phyloP scores from a whole-genome alignment of 805 yeast genomes.

The Candida insectorum region DNA sequence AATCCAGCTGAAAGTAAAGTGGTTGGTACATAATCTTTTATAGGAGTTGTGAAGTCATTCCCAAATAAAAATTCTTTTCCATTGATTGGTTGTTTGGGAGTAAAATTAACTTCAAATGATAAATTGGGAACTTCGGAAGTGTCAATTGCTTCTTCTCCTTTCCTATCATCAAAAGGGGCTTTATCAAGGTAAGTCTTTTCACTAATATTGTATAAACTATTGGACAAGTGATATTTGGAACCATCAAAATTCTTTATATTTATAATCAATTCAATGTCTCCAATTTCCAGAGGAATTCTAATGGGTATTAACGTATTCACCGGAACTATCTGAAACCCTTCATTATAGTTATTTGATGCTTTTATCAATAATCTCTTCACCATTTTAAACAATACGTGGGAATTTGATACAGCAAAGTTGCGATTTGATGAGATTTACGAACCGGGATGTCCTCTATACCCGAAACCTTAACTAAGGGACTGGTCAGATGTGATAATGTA shows the following conservation, averaged over 20 bases:
- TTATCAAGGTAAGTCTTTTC: constrained; percentile 24
- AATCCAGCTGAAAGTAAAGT: constrained; percentile 46
- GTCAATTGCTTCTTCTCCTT: background rate
- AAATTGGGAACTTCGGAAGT: constrained; percentile 22
- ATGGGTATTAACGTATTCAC: constrained; percentile 41
- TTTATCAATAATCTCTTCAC: constrained; percentile 31
- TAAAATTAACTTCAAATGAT: constrained; percentile 33
- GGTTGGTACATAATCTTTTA: constrained; percentile 56
- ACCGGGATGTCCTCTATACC: too few relatives aligned
- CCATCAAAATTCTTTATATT: constrained; percentile 49
- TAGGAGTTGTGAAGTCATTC: constrained; percentile 61
- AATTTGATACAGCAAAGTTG: constrained; percentile 1
- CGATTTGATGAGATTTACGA: too few relatives aligned
- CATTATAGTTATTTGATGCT: constrained; percentile 25
- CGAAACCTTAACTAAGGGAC: too few relatives aligned
- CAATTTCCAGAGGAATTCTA: constrained; percentile 34
- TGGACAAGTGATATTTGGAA: constrained; percentile 28
- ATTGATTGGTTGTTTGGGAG: constrained; percentile 39
- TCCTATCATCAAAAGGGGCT: constrained; percentile 8
- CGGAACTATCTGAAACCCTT: constrained; percentile 30
- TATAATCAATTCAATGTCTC: constrained; percentile 36
- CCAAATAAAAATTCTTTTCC: constrained; percentile 64
- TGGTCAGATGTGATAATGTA: too few relatives aligned
- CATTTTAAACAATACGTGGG: constrained; percentile 6
- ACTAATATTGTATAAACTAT: constrained; percentile 29